A percentile compares a stretch with the other conserved stretches of the same genome.
Evolutionary conservation across 2,329 filamentous ascomycete genomes (phyloP).

Genomic region (Cadophora sp.): DNA sequence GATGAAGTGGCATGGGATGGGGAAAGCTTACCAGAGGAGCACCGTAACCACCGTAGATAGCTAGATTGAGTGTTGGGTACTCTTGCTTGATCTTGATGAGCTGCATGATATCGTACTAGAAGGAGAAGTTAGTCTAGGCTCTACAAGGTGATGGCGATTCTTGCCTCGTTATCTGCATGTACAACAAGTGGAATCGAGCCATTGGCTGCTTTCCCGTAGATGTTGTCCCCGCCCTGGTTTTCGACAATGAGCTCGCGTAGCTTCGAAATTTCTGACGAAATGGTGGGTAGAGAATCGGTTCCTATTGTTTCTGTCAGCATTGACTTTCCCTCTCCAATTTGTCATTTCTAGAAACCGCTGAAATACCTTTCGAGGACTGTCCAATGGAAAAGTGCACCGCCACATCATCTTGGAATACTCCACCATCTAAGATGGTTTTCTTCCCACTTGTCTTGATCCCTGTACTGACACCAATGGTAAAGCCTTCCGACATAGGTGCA

Average conservation of each 20-base stretch:
- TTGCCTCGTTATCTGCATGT: constrained; percentile 50
- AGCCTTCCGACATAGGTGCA: constrained; percentile 46
- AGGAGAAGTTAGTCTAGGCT: neutral
- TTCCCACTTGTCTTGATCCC: constrained; percentile 50
- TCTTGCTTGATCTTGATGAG: constrained; percentile 50
- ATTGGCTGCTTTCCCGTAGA: constrained; percentile 49
- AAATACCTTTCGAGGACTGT: constrained; percentile 44
- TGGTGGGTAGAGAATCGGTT: constrained; percentile 41
- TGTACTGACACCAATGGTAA: constrained; percentile 51
- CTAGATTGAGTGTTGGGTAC: constrained; percentile 44
- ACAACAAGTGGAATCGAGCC: constrained; percentile 51
- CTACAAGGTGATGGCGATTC: neutral
- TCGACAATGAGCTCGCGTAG: constrained; percentile 48
- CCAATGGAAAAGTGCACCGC: constrained; percentile 52
- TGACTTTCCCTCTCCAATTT: constrained; percentile 15
- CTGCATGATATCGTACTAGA: constrained; percentile 50
- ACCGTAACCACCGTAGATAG: constrained; percentile 50
- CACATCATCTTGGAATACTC: constrained; percentile 51
- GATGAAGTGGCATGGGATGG: neutral
- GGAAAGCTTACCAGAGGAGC: constrained; percentile 47
- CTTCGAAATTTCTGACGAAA: constrained; percentile 44
- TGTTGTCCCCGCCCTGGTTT: constrained; percentile 46
- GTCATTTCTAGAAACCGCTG: constrained; percentile 28
- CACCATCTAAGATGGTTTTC: constrained; percentile 50
- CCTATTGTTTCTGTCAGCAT: constrained; percentile 23